Evolutionary conservation across 2,329 filamentous ascomycete species (phyloP).

Genomic region (Clarireedia sp.): DNA sequence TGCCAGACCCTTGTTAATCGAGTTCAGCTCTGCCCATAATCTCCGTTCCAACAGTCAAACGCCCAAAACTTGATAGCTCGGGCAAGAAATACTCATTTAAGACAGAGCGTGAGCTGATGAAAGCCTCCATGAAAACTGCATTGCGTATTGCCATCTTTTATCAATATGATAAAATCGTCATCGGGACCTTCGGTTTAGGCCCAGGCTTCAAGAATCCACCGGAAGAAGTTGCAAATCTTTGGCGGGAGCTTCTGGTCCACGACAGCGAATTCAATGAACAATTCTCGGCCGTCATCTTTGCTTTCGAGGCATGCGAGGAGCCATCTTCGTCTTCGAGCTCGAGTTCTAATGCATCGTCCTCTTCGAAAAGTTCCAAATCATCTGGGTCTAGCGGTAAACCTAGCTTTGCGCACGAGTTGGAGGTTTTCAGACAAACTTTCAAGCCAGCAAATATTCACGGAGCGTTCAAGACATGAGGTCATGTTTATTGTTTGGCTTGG

Average conservation of each 20-base stretch:
- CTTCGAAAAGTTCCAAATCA: conserved; percentile 10
- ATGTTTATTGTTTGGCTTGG: neutral
- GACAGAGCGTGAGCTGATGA: conserved; percentile 63
- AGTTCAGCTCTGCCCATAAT: conserved; percentile 54
- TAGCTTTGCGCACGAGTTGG: conserved; percentile 2
- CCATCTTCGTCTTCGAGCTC: conserved; percentile 39
- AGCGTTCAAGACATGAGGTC: conserved; percentile 4
- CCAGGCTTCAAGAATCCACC: conserved; percentile 58
- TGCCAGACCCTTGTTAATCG: neutral
- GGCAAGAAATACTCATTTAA: conserved; percentile 65
- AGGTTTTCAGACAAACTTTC: conserved; percentile 9
- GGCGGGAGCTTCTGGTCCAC: conserved; percentile 56
- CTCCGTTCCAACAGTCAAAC: conserved; percentile 62
- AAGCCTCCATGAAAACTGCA: conserved; percentile 63
- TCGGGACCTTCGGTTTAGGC: conserved; percentile 58
- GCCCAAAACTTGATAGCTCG: conserved; percentile 63
- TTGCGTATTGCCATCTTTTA: conserved; percentile 61
- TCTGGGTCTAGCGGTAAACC: conserved; percentile 4
- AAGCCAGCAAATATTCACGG: conserved; percentile 10
- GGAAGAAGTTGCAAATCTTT: conserved; percentile 55
- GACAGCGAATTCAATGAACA: conserved; percentile 55
- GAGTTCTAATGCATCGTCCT: conserved; percentile 15
- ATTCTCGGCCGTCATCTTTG: conserved; percentile 54
- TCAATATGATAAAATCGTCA: conserved; percentile 48
- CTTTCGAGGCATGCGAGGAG: conserved; percentile 48